Conservation (phyloP, 495 filamentous ascomycete species). For the Aspergillus homomorphus region DNA sequence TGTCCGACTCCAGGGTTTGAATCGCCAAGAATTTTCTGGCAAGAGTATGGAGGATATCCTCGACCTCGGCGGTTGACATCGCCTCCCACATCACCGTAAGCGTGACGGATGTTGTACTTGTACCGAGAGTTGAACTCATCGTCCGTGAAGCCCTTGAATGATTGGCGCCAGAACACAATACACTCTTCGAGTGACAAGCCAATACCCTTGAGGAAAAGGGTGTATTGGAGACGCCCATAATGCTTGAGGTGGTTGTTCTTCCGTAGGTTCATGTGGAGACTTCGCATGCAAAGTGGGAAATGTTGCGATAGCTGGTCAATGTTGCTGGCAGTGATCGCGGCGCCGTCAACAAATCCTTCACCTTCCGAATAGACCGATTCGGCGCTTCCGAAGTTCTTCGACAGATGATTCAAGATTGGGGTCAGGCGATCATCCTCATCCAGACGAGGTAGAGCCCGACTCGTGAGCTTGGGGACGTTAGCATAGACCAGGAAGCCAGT, state of each 20-base stretch:
- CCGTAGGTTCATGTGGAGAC: constrained; percentile 78
- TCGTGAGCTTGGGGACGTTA: constrained; percentile 61
- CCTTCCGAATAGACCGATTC: constrained; percentile 70
- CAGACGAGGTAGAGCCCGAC: constrained; percentile 82
- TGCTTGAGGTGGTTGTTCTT: constrained; percentile 89
- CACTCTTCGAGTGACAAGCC: constrained; percentile 88
- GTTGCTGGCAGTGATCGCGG: constrained; percentile 71
- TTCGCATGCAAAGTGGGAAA: constrained; percentile 94
- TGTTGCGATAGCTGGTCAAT: constrained; percentile 80
- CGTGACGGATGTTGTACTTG: constrained; percentile 91
- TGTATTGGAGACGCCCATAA: constrained; percentile 91
- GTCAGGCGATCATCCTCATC: constrained; percentile 96
- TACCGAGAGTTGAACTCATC: constrained; percentile 95
- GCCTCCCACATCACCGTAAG: constrained; percentile 92
- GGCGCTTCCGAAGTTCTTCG: constrained; percentile 87
- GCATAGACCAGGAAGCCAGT: neutral
- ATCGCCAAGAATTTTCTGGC: constrained; percentile 90
- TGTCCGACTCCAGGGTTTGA: constrained; percentile 79
- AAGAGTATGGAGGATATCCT: constrained; percentile 86
- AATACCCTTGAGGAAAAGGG: constrained; percentile 95
- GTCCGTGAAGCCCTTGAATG: constrained; percentile 80
- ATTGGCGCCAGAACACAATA: constrained; percentile 88
- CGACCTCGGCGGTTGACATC: constrained; percentile 80
- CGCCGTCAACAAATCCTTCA: constrained; percentile 57
- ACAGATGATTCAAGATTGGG: constrained; percentile 89